Conservation (phyloP, 2,329 filamentous ascomycete species). For the Onygena corvina region DNA sequence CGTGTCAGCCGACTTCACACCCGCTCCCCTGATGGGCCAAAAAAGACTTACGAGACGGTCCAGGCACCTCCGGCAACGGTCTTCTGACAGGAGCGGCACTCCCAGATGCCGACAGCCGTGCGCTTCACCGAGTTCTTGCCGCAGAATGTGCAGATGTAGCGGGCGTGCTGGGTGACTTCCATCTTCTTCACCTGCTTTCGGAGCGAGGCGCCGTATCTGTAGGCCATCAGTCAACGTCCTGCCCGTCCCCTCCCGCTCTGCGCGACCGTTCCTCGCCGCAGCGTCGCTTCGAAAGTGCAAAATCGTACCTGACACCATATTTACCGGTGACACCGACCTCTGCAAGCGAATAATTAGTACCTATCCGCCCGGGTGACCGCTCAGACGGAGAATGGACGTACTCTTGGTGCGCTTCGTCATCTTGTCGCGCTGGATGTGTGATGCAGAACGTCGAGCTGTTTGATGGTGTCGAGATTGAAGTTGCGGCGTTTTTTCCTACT, state of each 20-base stretch:
- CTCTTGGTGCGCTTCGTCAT: constrained; percentile 95
- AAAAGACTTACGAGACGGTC: constrained; percentile 75
- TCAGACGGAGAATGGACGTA: constrained; percentile 15
- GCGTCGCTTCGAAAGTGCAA: constrained; percentile 11
- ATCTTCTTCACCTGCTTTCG: constrained; percentile 99
- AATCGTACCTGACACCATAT: constrained; percentile 85
- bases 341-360: constrained; percentile 27
- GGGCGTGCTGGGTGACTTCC: constrained; percentile 97
- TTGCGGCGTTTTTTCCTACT: constrained; percentile 2
- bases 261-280: background rate
- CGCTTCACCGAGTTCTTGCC: constrained; percentile 92
- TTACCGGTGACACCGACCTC: constrained; percentile 97
- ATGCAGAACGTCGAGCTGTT: constrained; percentile 11
- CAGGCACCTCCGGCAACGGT: constrained; percentile 87
- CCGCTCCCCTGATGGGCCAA: constrained; percentile 2
- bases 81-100: constrained; percentile 93
- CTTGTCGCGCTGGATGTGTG: constrained; percentile 40
- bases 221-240: background rate
- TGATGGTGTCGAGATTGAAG: constrained; percentile 11
- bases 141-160: constrained; percentile 97
- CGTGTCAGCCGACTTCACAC: constrained; percentile 7
- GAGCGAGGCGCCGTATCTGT: constrained; percentile 94
- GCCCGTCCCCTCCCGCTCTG: background rate
- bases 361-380: background rate
- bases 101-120: constrained; percentile 87